Evolutionary conservation across 495 filamentous ascomycete genomes (phyloP).

Genomic region (Aspergillus leporis): DNA sequence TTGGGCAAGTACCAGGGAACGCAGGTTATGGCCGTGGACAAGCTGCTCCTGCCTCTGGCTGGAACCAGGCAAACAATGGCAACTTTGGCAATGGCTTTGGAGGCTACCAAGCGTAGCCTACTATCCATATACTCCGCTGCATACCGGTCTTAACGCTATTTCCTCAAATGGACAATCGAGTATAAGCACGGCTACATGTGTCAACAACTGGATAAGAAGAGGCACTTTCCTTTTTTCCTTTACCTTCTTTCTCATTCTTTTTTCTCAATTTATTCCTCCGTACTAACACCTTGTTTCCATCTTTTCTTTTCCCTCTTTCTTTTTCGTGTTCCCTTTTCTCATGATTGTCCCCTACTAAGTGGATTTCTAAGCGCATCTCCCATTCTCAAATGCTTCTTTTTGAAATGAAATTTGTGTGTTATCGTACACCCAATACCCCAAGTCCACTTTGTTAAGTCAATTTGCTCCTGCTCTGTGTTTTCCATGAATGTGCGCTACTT

Average conservation of each 20-base stretch:
- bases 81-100: constrained; percentile 54
- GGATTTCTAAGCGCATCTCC: constrained; percentile 47
- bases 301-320: constrained; percentile 14
- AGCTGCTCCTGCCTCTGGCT: constrained; percentile 69
- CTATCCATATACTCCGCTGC: constrained; percentile 11
- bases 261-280: constrained; percentile 11
- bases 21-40: constrained; percentile 84
- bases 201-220: constrained; percentile 18
- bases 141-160: constrained; percentile 17
- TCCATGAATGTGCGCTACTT: constrained; percentile 34
- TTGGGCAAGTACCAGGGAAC: constrained; percentile 63
- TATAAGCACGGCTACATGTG: constrained; percentile 6
- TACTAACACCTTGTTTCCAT: constrained; percentile 10
- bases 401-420: constrained; percentile 52
- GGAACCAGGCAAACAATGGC: constrained; percentile 60
- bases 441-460: constrained; percentile 46
- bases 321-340: constrained; percentile 21
- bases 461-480: constrained; percentile 32
- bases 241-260: constrained; percentile 15
- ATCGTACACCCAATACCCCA: constrained; percentile 49
- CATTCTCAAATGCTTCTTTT: constrained; percentile 41
- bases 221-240: constrained; percentile 14
- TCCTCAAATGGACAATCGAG: constrained; percentile 5
- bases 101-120: constrained; percentile 52
- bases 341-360: constrained; percentile 34